Evolutionary conservation across 2,329 filamentous ascomycete genomes (phyloP).

Genomic region (Lecanicillium sp.): DNA sequence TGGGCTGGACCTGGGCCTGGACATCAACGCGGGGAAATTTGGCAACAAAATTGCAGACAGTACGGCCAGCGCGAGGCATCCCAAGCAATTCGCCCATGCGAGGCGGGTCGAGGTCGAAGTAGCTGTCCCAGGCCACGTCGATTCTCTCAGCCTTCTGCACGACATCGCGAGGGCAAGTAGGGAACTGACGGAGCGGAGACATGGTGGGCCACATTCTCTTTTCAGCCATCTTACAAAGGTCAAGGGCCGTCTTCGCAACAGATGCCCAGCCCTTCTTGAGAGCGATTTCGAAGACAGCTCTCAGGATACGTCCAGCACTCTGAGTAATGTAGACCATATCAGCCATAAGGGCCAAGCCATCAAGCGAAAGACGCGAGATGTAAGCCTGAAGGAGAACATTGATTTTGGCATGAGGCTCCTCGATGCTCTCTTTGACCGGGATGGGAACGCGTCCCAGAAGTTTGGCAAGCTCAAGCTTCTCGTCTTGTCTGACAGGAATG

Average conservation of each 20-base stretch:
- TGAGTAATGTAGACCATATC: constrained; percentile 99
- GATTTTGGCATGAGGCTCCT: constrained; percentile 95
- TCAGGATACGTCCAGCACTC: constrained; percentile 89
- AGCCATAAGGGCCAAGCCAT: constrained; percentile 92
- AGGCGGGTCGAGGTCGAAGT: constrained; percentile 93
- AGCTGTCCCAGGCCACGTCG: constrained; percentile 86
- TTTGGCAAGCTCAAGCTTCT: constrained; percentile 94
- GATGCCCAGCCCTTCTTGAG: constrained; percentile 93
- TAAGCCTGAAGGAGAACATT: constrained; percentile 96
- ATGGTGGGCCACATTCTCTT: constrained; percentile 99
- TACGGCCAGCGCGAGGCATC: constrained; percentile 78
- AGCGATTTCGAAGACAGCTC: constrained; percentile 95
- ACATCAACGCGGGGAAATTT: constrained; percentile 93
- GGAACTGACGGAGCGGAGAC: constrained; percentile 90
- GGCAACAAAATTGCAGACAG: constrained; percentile 77
- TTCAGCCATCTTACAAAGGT: constrained; percentile 98
- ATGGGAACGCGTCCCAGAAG: constrained; percentile 85
- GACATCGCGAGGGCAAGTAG: constrained; percentile 74
- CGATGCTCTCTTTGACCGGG: constrained; percentile 94
- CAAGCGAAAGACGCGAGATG: constrained; percentile 88
- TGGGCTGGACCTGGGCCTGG: constrained; percentile 87
- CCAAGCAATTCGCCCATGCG: constrained; percentile 93
- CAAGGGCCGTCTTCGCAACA: constrained; percentile 85
- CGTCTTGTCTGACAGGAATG: constrained; percentile 93
- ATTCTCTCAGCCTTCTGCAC: constrained; percentile 90